Base-by-base conservation (phyloP, 2,329 filamentous ascomycete genomes). In the Coniochaeta pulveracea region DNA sequence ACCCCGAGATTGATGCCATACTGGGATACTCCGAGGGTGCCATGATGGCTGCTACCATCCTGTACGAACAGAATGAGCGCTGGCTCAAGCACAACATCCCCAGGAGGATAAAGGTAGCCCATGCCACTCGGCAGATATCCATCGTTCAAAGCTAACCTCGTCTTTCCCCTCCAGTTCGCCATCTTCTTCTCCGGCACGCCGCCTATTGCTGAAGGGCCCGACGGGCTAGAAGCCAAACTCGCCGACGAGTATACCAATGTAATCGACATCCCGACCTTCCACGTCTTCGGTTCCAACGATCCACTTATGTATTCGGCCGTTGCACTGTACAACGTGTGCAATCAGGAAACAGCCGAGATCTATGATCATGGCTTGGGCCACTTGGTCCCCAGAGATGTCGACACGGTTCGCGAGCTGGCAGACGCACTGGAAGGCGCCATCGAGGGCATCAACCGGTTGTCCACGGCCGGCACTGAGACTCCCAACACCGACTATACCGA, bases 281-380 rank as follows among this genome's bases (percentile, higher is more conserved):
- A 58, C 48, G 54, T 57, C 34, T 48, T 58, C 37, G 55, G 55
- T n/a, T 51, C 50, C 25, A 47, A 42, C 44, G 65, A 69, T 43
- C 64, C 64, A 3, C 68, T 66, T 40, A 46, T 65, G 2, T 49
- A 60, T 19, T 63, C 62, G 0, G 57, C 60, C 1, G 55, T 66
- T 37, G 62, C 63, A 1, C 45, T 69, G 14, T 66, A 58, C 46
- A 67, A 67, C 44, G 51, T 67, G 15, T 70, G 63, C 45, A 56
- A 66, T 28, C 54, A 51, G 10, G 58, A 64, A 34, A 52, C 47
- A 2, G 60, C 63, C 1, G 45, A 51, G 15, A 49, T 69, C 35
- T 68, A 66, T 36, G 65, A 69, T 45, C 63, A 66, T 38, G 64
- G 63, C 10, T 61, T 65, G 33, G 65, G 64, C 0, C 66, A 69